phyloP scores from a whole-genome alignment of 768 basidiomycete genomes.

The Galerina sulciceps region DNA sequence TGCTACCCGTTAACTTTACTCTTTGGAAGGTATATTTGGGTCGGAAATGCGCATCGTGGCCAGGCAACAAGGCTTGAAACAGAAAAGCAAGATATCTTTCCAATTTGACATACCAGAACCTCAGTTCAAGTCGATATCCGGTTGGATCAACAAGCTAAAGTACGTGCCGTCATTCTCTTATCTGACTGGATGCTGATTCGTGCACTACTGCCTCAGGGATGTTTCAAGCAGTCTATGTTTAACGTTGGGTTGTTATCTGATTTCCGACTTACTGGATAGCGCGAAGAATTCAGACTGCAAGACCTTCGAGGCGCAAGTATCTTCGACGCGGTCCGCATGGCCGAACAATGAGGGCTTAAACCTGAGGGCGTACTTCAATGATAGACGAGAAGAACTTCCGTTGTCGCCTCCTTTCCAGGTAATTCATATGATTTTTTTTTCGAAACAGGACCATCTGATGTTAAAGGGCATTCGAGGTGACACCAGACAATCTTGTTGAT shows the following conservation, averaged over 20 bases:
- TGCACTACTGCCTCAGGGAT: conserved; percentile 2
- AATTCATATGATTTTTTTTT: background rate
- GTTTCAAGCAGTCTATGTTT: conserved; percentile 39
- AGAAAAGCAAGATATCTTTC: conserved; percentile 21
- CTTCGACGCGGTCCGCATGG: conserved; percentile 43
- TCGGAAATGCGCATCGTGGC: conserved; percentile 25
- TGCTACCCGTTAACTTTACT: background rate
- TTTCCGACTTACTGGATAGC: conserved; percentile 20
- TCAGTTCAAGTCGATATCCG: conserved; percentile 18
- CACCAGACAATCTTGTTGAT: conserved; percentile 54
- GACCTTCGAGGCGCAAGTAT: conserved; percentile 25
- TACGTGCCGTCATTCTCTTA: background rate
- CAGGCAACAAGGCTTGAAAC: conserved; percentile 24
- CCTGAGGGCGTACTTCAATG: conserved; percentile 38
- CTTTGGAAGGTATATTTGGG: conserved; percentile 14
- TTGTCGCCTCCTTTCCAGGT: conserved; percentile 47
- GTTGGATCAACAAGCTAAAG: conserved; percentile 14
- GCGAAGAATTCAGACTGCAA: conserved; percentile 10
- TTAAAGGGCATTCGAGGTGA: conserved; percentile 30
- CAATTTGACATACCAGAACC: conserved; percentile 25
- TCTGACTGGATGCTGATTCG: background rate
- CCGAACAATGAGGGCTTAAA: conserved; percentile 38
- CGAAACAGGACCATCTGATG: background rate
- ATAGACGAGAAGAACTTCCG: conserved; percentile 33
- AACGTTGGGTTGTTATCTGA: conserved; percentile 49